These are phyloP conservation scores for Alternaria metachromatica DNA, from an alignment of 2,329 filamentous ascomycete species.

Conservation along the genomic window DNA sequence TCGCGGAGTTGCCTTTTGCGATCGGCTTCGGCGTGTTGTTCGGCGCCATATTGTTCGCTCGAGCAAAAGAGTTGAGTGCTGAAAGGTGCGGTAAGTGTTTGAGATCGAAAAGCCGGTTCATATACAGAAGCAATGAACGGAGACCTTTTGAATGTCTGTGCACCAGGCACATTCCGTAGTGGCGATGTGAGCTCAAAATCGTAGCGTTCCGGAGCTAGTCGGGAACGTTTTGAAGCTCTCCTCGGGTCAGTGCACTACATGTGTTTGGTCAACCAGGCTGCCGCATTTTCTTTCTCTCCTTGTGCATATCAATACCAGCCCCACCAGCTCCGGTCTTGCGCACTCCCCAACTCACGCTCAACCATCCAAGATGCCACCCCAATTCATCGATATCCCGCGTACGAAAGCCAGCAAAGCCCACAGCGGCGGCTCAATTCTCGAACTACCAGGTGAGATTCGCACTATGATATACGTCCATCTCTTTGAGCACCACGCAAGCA, in stretches of 20 bases:
- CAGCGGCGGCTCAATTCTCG: neutral
- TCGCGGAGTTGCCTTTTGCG: neutral
- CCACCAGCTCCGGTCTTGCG: fast-evolving
- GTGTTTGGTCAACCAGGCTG: neutral
- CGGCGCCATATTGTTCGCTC: neutral
- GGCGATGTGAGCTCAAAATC: neutral
- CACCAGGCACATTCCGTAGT: neutral
- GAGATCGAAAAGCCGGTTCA: neutral
- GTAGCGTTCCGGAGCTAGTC: neutral
- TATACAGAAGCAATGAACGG: neutral
- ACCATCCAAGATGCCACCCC: fast-evolving
- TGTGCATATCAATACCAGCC: fast-evolving
- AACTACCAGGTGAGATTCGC: neutral
- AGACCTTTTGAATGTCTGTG: neutral
- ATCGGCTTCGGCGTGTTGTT: neutral
- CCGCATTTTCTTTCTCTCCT: neutral
- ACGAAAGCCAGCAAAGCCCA: neutral
- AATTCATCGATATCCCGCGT: neutral
- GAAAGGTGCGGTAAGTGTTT: neutral
- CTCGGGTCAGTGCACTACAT: neutral
- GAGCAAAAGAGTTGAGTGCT: neutral
- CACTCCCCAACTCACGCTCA: neutral
- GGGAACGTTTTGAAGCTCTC: too few relatives aligned
- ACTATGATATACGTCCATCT: neutral
- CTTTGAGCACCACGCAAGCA: neutral